Conservation (phyloP, 345 rosid species). For the Adansonia digitata region DNA sequence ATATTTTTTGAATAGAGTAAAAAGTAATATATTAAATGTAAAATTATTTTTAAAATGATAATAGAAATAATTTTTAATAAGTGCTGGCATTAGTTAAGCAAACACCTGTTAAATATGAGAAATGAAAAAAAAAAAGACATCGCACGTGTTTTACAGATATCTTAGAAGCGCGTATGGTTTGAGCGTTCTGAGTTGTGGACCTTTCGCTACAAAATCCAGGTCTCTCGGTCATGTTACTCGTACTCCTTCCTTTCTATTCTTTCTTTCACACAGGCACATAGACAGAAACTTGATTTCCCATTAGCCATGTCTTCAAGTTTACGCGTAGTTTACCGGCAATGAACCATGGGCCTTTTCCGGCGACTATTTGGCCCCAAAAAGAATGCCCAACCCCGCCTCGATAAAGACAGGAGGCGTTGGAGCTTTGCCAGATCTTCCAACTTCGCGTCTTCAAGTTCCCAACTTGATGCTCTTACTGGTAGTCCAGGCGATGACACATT, state of each 20-base stretch:
- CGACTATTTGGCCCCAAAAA: slow-evolving; percentile 62
- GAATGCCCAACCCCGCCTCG: slow-evolving; percentile 17
- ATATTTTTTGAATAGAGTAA: too few species aligned
- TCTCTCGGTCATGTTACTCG: neutral
- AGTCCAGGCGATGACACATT: slow-evolving; percentile 18
- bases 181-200: neutral
- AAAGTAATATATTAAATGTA: too few species aligned
- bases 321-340: slow-evolving; percentile 12
- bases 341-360: slow-evolving; percentile 73
- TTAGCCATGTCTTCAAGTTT: neutral
- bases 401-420: slow-evolving; percentile 50
- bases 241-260: too few species aligned
- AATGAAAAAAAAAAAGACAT: too few species aligned
- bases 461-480: slow-evolving; percentile 10
- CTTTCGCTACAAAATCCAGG: neutral
- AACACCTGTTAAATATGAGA: too few species aligned
- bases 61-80: too few species aligned
- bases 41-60: too few species aligned
- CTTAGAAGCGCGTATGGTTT: neutral
- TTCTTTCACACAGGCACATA: neutral
- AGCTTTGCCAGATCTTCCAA: slow-evolving; percentile 60
- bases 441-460: slow-evolving; percentile 22
- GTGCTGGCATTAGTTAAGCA: too few species aligned
- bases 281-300: too few species aligned
- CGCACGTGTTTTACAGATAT: neutral